Evolutionary conservation across 495 filamentous ascomycete genomes (phyloP).

Genomic region (Aspergillus heteromorphus): DNA sequence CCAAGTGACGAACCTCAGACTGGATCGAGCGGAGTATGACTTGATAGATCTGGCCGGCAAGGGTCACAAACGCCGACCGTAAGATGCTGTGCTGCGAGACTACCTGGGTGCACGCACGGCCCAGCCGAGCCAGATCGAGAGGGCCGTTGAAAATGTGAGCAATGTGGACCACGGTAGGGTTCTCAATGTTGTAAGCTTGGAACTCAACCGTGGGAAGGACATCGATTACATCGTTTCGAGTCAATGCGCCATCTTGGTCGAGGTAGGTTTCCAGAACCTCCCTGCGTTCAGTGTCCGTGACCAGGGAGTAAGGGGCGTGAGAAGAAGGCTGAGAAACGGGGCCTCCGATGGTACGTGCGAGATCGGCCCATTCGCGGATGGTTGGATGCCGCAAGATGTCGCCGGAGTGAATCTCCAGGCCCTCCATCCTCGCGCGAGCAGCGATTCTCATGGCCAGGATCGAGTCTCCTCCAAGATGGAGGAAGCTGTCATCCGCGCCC

Average conservation of each 20-base stretch:
- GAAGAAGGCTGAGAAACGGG: neutral
- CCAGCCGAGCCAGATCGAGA: conserved; percentile 4
- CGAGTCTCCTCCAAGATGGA: conserved; percentile 52
- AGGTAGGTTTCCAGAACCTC: neutral
- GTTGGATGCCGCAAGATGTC: conserved; percentile 8
- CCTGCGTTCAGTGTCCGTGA: conserved; percentile 2
- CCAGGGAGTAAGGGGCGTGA: conserved; percentile 4
- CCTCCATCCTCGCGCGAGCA: neutral
- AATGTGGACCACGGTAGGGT: conserved; percentile 5
- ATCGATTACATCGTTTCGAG: conserved; percentile 7
- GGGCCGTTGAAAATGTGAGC: neutral
- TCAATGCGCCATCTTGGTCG: neutral
- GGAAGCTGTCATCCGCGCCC: conserved; percentile 44
- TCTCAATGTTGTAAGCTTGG: conserved; percentile 17
- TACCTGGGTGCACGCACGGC: neutral
- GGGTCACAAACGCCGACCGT: neutral
- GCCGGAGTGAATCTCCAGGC: neutral
- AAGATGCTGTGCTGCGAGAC: conserved; percentile 4
- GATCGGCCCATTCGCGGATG: neutral
- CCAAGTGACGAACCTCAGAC: neutral
- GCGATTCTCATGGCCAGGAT: conserved; percentile 43
- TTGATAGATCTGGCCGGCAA: neutral
- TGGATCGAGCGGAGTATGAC: neutral
- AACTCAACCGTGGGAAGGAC: conserved; percentile 13
- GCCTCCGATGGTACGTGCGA: neutral